phyloP scores from a whole-genome alignment of 306 rosid species.

The Sophora flavescens region DNA sequence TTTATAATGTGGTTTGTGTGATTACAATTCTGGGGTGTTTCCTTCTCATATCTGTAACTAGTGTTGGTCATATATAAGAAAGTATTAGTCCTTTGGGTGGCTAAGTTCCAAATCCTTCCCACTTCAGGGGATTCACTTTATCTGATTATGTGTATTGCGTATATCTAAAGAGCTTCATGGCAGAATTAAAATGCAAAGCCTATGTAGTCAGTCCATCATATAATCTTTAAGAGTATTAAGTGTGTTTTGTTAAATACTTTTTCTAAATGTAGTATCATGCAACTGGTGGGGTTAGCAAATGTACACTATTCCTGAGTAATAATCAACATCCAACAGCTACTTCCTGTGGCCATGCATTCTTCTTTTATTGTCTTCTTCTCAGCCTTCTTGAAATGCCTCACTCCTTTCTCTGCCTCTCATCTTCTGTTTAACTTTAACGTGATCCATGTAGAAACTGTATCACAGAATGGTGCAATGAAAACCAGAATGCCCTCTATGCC shows the following conservation, averaged over 20 bases:
- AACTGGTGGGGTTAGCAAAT: slow-evolving; percentile 70
- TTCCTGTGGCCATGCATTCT: slow-evolving; percentile 92
- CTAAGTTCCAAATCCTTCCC: slow-evolving; percentile 27
- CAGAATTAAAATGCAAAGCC: slow-evolving; percentile 16
- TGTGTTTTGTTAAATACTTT: slow-evolving; percentile 26
- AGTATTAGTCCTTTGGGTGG: slow-evolving; percentile 10
- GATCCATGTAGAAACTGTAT: too few relatives aligned
- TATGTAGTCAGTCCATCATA: background rate
- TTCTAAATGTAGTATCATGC: slow-evolving; percentile 53
- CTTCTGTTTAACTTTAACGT: too few relatives aligned
- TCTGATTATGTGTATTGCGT: background rate
- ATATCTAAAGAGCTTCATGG: slow-evolving; percentile 18
- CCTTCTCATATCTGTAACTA: slow-evolving; percentile 5
- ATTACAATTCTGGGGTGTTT: slow-evolving; percentile 1
- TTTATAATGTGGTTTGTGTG: slow-evolving; percentile 2
- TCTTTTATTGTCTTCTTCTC: slow-evolving; percentile 70
- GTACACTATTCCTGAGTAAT: slow-evolving; percentile 92
- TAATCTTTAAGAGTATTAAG: background rate
- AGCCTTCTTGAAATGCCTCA: background rate
- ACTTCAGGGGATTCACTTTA: background rate
- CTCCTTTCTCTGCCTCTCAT: slow-evolving; percentile 15
- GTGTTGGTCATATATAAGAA: background rate
- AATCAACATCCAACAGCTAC: slow-evolving; percentile 92
- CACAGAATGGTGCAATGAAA: slow-evolving; percentile 98
- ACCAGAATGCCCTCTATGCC: slow-evolving; percentile 99